Conservation (phyloP, 495 filamentous ascomycete species). For the Cercophora samala region DNA sequence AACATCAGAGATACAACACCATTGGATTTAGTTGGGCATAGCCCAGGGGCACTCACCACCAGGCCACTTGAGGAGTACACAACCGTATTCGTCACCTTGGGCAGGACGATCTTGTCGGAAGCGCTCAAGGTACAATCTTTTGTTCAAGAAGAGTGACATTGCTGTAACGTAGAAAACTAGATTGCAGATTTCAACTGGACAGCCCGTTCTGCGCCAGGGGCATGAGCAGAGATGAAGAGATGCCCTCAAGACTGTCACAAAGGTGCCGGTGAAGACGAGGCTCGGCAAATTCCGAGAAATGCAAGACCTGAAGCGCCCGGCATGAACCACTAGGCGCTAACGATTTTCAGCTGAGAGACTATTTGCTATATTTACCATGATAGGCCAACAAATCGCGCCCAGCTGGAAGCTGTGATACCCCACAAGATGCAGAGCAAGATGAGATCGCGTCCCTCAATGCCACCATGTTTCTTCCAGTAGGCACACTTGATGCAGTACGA, state of each 20-base stretch:
- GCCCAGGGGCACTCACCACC: background rate
- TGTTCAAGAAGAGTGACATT: background rate
- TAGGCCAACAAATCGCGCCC: background rate
- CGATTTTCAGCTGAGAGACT: background rate
- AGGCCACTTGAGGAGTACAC: background rate
- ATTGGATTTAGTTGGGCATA: background rate
- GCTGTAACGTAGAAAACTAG: background rate
- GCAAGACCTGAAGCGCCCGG: background rate
- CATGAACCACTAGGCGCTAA: background rate
- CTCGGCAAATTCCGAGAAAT: background rate
- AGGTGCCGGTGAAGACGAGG: background rate
- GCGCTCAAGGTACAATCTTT: background rate
- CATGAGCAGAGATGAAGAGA: background rate
- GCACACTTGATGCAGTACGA: background rate
- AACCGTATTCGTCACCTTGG: background rate
- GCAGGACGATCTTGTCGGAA: background rate
- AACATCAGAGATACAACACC: background rate
- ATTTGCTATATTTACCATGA: background rate
- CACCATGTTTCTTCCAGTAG: background rate
- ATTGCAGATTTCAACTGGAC: background rate
- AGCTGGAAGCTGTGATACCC: background rate
- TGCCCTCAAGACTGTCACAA: background rate
- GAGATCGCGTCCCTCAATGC: background rate
- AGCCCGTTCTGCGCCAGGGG: background rate
- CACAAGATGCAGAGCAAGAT: background rate